These are phyloP conservation scores for Camelina sativa DNA, from an alignment of 345 rosid species.

Conservation along the genomic window DNA sequence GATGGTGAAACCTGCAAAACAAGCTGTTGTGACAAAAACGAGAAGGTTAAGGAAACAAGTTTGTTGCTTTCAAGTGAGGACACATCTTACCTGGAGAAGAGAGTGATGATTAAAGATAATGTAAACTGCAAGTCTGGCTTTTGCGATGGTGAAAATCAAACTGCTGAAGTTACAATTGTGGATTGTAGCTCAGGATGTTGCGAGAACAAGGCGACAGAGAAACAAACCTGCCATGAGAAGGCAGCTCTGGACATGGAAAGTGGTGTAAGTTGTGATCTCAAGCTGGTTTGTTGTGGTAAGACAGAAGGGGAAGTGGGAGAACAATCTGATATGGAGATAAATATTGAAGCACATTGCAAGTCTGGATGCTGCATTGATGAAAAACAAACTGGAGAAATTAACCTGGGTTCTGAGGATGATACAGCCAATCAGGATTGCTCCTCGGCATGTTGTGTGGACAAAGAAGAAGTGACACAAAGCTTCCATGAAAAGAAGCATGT, in stretches of 20 bases:
- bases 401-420: conserved; percentile 32
- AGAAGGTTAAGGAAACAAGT: conserved; percentile 26
- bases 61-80: conserved; percentile 2
- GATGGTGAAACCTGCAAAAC: conserved; percentile 31
- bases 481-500: conserved; percentile 16
- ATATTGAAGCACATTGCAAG: conserved; percentile 16
- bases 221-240: conserved; percentile 36
- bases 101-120: conserved; percentile 12
- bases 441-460: conserved; percentile 11
- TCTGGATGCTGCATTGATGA: conserved; percentile 31
- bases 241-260: conserved; percentile 11
- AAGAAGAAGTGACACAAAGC: conserved; percentile 23
- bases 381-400: conserved; percentile 30
- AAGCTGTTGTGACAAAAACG: conserved; percentile 37
- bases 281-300: conserved; percentile 35
- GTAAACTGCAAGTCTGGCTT: conserved; percentile 24
- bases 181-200: conserved; percentile 3
- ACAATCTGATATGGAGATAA: conserved; percentile 7
- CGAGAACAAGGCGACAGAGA: not conserved
- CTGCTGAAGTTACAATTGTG: conserved; percentile 1
- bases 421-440: not conserved
- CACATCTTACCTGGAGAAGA: conserved; percentile 3
- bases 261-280: conserved; percentile 19
- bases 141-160: conserved; percentile 8
- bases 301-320: conserved; percentile 11